phyloP scores from a whole-genome alignment of 805 yeast genomes.

The Pichia nanzhaoensis region DNA sequence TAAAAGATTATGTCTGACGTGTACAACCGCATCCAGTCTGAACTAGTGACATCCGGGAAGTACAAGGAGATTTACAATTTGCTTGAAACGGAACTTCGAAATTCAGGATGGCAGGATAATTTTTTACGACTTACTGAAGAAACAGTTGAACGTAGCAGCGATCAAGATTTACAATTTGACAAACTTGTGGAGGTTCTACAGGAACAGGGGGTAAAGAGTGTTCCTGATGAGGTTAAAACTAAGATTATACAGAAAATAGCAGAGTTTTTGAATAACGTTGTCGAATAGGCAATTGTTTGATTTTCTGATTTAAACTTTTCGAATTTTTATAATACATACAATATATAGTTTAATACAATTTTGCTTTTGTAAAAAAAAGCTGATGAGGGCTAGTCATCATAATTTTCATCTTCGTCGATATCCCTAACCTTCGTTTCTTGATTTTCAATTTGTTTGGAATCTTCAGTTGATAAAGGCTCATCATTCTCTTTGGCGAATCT shows the following conservation, averaged over 20 bases:
- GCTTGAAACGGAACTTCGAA: conserved; percentile 57
- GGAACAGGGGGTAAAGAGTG: conserved; percentile 61
- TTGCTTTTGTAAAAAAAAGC: background rate
- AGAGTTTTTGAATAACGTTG: conserved; percentile 48
- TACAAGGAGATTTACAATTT: conserved; percentile 66
- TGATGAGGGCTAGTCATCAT: conserved; percentile 29
- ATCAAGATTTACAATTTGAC: conserved; percentile 39
- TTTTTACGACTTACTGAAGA: conserved; percentile 51
- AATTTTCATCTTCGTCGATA: conserved; percentile 33
- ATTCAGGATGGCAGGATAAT: conserved; percentile 82
- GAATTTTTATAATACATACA: background rate
- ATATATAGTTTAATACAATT: conserved; percentile 1
- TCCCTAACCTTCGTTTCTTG: conserved; percentile 23
- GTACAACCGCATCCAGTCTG: conserved; percentile 53
- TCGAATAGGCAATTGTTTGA: conserved; percentile 23
- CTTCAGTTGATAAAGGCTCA: no score
- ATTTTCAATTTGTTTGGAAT: no score
- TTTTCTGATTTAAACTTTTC: background rate
- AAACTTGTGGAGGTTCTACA: conserved; percentile 46
- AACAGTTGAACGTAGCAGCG: conserved; percentile 28
- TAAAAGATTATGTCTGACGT: conserved; percentile 31
- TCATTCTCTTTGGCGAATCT: conserved; percentile 1
- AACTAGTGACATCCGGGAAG: conserved; percentile 69
- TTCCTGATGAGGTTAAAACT: conserved; percentile 58
- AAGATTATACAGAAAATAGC: conserved; percentile 53